A percentile compares a stretch with the other conserved stretches of the same genome.
Evolutionary conservation across 1,284 basidiomycete species (phyloP).

Genomic region (Cerioporus squamosus): DNA sequence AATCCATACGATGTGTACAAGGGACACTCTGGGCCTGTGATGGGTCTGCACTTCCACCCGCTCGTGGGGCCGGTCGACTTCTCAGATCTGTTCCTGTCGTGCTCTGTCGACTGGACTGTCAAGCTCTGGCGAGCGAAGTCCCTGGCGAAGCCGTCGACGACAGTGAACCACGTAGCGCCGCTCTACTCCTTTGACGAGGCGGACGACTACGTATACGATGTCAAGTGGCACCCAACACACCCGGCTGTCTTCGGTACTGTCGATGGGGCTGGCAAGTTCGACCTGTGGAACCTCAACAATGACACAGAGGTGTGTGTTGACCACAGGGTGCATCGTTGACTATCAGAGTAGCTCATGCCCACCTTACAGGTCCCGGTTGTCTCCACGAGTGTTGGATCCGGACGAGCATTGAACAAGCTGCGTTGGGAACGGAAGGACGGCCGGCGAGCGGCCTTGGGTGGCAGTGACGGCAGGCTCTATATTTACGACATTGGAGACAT

Average conservation of each 20-base stretch:
- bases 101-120: slow-evolving; percentile 94
- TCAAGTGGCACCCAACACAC: slow-evolving; percentile 95
- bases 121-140: slow-evolving; percentile 90
- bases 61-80: slow-evolving; percentile 91
- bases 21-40: slow-evolving; percentile 92
- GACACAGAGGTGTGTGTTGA: slow-evolving; percentile 83
- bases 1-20: slow-evolving; percentile 91
- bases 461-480: slow-evolving; percentile 91
- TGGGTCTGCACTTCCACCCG: slow-evolving; percentile 95
- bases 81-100: slow-evolving; percentile 91
- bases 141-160: slow-evolving; percentile 62
- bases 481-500: slow-evolving; percentile 95
- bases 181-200: slow-evolving; percentile 94
- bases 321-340: neutral
- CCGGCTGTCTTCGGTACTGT: slow-evolving; percentile 94
- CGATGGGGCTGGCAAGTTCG: slow-evolving; percentile 94
- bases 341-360: neutral
- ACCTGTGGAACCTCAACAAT: slow-evolving; percentile 94
- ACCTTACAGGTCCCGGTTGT: slow-evolving; percentile 74
- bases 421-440: slow-evolving; percentile 92
- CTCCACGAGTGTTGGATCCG: slow-evolving; percentile 72
- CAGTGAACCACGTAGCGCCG: slow-evolving; percentile 64
- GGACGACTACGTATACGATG: slow-evolving; percentile 99
- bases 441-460: slow-evolving; percentile 84
- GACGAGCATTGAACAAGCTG: slow-evolving; percentile 92